Evolutionary conservation across 257 asterid species (phyloP).

Genomic region (Echium plantagineum): DNA sequence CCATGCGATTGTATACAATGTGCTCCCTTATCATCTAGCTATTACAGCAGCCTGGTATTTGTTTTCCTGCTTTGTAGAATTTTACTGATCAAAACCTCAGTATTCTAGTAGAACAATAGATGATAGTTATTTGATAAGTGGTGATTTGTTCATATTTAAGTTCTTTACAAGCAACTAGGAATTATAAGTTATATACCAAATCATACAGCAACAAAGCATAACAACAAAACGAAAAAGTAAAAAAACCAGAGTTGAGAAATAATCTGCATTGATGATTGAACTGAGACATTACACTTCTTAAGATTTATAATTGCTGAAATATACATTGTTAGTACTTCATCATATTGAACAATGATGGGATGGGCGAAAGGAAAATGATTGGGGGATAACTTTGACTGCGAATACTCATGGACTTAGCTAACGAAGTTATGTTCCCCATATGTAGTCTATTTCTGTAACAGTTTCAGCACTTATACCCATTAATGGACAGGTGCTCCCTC

Average conservation of each 20-base stretch:
- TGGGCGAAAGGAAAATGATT: background rate
- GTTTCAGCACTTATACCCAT: slow-evolving; percentile 62
- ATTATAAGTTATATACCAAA: too few relatives aligned
- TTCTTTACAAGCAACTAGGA: too few relatives aligned
- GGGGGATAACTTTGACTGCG: background rate
- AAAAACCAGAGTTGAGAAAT: too few relatives aligned
- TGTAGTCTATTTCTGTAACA: slow-evolving; percentile 15
- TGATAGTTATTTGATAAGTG: background rate
- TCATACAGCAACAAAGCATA: too few relatives aligned
- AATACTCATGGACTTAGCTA: background rate
- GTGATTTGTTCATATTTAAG: background rate
- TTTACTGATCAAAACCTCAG: background rate
- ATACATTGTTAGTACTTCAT: too few relatives aligned
- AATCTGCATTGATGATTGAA: too few relatives aligned
- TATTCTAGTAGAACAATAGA: background rate
- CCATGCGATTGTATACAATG: slow-evolving; percentile 80
- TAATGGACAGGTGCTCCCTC: slow-evolving; percentile 89
- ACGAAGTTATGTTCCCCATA: background rate
- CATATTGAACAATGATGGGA: background rate
- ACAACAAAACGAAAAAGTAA: too few relatives aligned
- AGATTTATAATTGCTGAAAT: too few relatives aligned
- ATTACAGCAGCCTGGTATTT: slow-evolving; percentile 67
- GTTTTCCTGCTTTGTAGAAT: slow-evolving; percentile 3
- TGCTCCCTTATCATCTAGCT: slow-evolving; percentile 68
- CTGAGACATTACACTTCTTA: too few relatives aligned